phyloP scores from a whole-genome alignment of 2,329 filamentous ascomycete species.

The Ambrosiella xylebori region DNA sequence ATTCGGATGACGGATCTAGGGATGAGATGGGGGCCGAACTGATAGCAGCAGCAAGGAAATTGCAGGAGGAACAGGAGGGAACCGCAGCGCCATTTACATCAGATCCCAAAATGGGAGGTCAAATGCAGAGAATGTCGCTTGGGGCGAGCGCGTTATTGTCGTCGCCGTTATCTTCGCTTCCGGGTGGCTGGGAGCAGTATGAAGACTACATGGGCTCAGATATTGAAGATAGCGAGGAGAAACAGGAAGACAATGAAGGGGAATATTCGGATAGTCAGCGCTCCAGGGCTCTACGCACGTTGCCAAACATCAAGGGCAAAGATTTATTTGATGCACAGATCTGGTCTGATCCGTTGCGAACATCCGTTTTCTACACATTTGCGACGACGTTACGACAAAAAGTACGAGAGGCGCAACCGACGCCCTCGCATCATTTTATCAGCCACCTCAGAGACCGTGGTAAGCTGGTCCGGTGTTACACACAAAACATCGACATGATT shows the following conservation, averaged over 20 bases:
- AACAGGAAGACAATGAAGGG: constrained; percentile 30
- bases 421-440: constrained; percentile 51
- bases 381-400: constrained; percentile 49
- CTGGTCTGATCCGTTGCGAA: constrained; percentile 50
- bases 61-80: constrained; percentile 2
- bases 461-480: constrained; percentile 55
- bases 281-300: constrained; percentile 16
- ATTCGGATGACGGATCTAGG: neutral
- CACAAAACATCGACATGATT: constrained; percentile 59
- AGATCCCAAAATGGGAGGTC: constrained; percentile 3
- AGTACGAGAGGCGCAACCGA: constrained; percentile 44
- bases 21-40: neutral
- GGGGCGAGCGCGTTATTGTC: constrained; percentile 21
- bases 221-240: constrained; percentile 20
- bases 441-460: constrained; percentile 47
- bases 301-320: constrained; percentile 50
- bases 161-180: constrained; percentile 39
- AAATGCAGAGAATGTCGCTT: constrained; percentile 6
- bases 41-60: neutral
- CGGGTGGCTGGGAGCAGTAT: constrained; percentile 34
- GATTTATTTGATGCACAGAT: constrained; percentile 56
- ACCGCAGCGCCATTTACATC: neutral
- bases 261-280: constrained; percentile 24
- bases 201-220: constrained; percentile 16
- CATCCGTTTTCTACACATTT: constrained; percentile 56